Percentiles rank a stretch among this genome's conserved stretches.
Evolutionary conservation across 345 rosid genomes (phyloP).

Genomic region (Syzygium aromaticum): DNA sequence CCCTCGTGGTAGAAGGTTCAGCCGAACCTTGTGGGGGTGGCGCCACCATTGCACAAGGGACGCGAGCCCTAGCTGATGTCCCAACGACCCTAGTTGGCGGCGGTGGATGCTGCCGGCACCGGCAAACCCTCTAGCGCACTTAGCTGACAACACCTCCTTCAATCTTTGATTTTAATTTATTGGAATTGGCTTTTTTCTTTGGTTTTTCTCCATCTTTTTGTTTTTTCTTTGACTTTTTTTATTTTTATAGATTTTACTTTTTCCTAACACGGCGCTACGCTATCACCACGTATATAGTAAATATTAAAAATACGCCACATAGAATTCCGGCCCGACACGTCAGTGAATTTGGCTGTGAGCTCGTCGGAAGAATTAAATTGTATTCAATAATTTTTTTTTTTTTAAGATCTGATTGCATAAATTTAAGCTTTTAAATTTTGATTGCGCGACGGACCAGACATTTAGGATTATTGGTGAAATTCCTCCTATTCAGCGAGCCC

Average conservation of each 20-base stretch:
- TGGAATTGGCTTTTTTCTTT: not conserved
- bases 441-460: no score
- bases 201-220: not conserved
- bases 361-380: fast-evolving
- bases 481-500: not conserved
- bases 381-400: fast-evolving
- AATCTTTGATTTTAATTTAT: not conserved
- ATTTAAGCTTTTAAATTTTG: not conserved
- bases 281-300: not conserved
- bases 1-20: not conserved
- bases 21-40: not conserved
- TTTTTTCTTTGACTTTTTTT: no score
- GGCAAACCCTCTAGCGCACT: not conserved
- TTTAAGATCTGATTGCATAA: not conserved
- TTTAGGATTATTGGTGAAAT: not conserved
- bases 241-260: not conserved
- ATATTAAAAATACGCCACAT: not conserved
- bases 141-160: not conserved
- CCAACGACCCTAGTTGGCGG: not conserved
- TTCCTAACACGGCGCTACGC: fast-evolving
- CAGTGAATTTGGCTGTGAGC: fast-evolving
- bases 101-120: not conserved
- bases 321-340: not conserved
- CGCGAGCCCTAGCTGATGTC: not conserved
- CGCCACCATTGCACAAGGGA: not conserved